phyloP scores from a whole-genome alignment of 108 stramenopile genomes.

The Chaetoceros tenuissimus region DNA sequence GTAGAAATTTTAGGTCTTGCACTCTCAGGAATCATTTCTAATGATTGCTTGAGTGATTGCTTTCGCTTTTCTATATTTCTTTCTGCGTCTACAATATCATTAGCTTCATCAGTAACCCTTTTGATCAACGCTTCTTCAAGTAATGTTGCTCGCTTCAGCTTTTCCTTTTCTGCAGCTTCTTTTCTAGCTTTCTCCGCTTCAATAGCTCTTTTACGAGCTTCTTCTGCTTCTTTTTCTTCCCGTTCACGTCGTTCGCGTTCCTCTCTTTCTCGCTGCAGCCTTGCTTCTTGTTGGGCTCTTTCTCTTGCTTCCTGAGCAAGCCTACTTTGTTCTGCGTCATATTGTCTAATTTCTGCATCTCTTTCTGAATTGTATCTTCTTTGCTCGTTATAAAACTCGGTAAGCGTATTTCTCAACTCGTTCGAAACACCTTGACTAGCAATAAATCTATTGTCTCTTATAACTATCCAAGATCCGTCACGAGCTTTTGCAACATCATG shows the following conservation, averaged over 20 bases:
- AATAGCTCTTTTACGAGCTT: no score
- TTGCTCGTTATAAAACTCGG: slow-evolving; percentile 6
- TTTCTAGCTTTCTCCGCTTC: slow-evolving; percentile 6
- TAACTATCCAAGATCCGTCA: slow-evolving; percentile 15
- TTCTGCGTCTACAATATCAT: no score
- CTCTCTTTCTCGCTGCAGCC: neutral
- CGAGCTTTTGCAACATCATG: slow-evolving; percentile 8
- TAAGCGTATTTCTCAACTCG: slow-evolving; percentile 2
- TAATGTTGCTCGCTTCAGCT: no score
- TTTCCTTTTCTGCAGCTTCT: slow-evolving; percentile 1
- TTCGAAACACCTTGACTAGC: slow-evolving; percentile 12
- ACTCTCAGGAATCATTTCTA: no score
- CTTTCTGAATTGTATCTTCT: neutral
- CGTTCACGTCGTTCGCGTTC: slow-evolving; percentile 1
- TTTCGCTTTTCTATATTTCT: no score
- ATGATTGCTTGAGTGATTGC: no score
- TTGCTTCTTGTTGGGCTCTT: slow-evolving; percentile 4
- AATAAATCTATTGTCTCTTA: slow-evolving; percentile 2
- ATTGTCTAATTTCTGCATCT: slow-evolving; percentile 5
- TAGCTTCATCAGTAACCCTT: no score
- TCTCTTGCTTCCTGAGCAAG: slow-evolving; percentile 11
- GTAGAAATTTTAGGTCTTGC: no score
- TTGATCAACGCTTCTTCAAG: no score
- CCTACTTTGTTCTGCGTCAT: neutral
- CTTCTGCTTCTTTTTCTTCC: slow-evolving; percentile 11